phyloP scores from a whole-genome alignment of 2,329 filamentous ascomycete genomes.

The Colletotrichum orbiculare region DNA sequence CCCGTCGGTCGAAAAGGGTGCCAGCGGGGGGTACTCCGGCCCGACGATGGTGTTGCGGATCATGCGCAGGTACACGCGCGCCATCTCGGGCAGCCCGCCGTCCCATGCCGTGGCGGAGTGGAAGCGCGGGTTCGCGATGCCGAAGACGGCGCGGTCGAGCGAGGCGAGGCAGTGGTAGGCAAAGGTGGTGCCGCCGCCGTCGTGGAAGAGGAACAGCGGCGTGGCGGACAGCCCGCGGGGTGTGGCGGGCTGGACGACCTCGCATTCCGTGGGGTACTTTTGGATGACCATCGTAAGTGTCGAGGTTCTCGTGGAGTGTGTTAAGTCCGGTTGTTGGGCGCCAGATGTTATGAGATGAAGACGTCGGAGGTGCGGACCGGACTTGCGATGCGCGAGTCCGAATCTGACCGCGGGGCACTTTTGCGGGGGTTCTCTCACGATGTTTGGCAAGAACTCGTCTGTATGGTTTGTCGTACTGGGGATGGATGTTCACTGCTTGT shows the following conservation, averaged over 20 bases:
- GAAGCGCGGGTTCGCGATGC: constrained; percentile 66
- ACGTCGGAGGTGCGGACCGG: not conserved
- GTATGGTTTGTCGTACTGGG: too few species aligned
- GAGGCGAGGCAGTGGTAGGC: constrained; percentile 65
- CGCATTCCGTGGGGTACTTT: constrained; percentile 24
- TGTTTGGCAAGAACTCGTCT: too few species aligned
- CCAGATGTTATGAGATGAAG: not conserved
- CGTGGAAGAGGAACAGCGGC: constrained; percentile 69
- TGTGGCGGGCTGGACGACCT: constrained; percentile 32
- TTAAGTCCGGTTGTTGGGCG: not conserved
- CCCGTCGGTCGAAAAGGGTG: constrained; percentile 41
- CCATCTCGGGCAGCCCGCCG: constrained; percentile 67
- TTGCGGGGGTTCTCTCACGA: too few species aligned
- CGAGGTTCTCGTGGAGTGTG: not conserved
- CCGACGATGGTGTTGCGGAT: constrained; percentile 52
- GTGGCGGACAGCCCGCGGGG: constrained; percentile 39
- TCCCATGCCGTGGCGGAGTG: constrained; percentile 57
- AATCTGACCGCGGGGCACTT: too few species aligned
- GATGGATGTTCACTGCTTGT: too few species aligned
- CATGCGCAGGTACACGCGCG: constrained; percentile 57
- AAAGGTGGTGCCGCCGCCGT: constrained; percentile 70
- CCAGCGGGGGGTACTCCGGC: constrained; percentile 18
- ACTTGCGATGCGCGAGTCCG: not conserved
- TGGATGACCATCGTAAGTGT: constrained; percentile 5
- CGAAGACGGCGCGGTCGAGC: constrained; percentile 62